phyloP scores from a whole-genome alignment of 1,284 basidiomycete genomes.

The Termitomyces sp. region DNA sequence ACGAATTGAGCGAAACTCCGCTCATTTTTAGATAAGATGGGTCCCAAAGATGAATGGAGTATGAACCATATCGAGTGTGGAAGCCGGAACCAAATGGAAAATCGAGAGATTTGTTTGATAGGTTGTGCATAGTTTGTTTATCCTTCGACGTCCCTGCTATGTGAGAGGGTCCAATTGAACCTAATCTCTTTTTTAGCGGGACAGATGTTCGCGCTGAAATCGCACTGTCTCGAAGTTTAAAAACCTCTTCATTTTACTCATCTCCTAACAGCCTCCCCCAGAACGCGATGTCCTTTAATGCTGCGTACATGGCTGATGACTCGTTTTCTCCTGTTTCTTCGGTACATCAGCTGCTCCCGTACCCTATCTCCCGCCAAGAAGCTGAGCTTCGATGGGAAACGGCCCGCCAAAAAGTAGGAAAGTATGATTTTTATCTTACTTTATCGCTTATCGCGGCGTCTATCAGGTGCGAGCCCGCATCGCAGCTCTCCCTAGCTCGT shows the following conservation, averaged over 20 bases:
- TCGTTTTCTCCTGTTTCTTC: not conserved
- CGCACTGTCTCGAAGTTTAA: not conserved
- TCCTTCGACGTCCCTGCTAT: slow-evolving; percentile 1
- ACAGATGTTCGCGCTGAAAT: not conserved
- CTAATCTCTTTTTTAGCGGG: slow-evolving; percentile 10
- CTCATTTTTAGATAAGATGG: slow-evolving; percentile 4
- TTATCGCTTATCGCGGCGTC: not conserved
- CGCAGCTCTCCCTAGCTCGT: slow-evolving; percentile 7
- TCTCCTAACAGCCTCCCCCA: not conserved
- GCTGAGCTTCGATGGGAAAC: slow-evolving; percentile 12
- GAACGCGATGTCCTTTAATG: not conserved
- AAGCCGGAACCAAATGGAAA: slow-evolving; percentile 7
- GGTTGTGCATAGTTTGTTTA: slow-evolving; percentile 5
- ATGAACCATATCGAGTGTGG: slow-evolving; percentile 7
- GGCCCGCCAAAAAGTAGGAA: slow-evolving; percentile 8
- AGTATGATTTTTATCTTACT: not conserved
- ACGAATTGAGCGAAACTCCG: not conserved
- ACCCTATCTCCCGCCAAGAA: slow-evolving; percentile 4
- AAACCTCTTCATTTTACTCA: not conserved
- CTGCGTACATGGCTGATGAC: not conserved
- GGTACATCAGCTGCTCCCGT: not conserved
- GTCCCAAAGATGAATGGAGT: slow-evolving; percentile 2
- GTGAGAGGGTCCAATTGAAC: slow-evolving; percentile 7
- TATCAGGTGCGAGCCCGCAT: slow-evolving; percentile 8
- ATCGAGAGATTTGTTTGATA: slow-evolving; percentile 7